Conservation (phyloP, 768 basidiomycete species). For the Trichaptum fuscoviolaceum region DNA sequence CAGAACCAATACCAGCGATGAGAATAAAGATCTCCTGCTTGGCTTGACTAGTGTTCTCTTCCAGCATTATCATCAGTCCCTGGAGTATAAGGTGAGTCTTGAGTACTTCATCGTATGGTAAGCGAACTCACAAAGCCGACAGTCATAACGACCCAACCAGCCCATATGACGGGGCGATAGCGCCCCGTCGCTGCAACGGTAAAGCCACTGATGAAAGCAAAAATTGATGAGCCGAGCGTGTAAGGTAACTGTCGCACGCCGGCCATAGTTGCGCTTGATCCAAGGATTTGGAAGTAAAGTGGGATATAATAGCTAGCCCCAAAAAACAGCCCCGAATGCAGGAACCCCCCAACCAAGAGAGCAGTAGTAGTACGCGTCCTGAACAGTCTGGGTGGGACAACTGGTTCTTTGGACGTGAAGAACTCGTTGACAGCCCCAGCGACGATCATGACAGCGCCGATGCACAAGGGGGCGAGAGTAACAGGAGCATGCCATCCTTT, state of each 20-base stretch:
- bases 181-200: slow-evolving; percentile 22
- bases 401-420: slow-evolving; percentile 28
- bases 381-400: slow-evolving; percentile 36
- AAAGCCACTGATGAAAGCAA: slow-evolving; percentile 21
- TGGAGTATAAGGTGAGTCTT: not conserved
- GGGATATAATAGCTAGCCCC: slow-evolving; percentile 31
- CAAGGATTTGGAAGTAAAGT: slow-evolving; percentile 37
- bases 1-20: slow-evolving; percentile 28
- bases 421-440: slow-evolving; percentile 29
- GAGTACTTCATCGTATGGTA: not conserved
- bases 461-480: slow-evolving; percentile 33
- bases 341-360: slow-evolving; percentile 26
- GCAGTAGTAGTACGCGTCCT: slow-evolving; percentile 35
- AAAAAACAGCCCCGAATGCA: slow-evolving; percentile 31
- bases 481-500: slow-evolving; percentile 21
- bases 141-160: slow-evolving; percentile 20
- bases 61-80: slow-evolving; percentile 21
- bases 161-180: slow-evolving; percentile 30
- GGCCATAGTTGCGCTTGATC: slow-evolving; percentile 29
- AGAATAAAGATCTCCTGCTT: slow-evolving; percentile 28
- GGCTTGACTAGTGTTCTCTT: slow-evolving; percentile 27
- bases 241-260: slow-evolving; percentile 33
- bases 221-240: slow-evolving; percentile 21
- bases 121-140: slow-evolving; percentile 21
- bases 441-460: slow-evolving; percentile 28